Percentiles rank a stretch among this genome's conserved stretches.
Conservation (phyloP, 2,329 filamentous ascomycete species). For the Amphichorda felina region DNA sequence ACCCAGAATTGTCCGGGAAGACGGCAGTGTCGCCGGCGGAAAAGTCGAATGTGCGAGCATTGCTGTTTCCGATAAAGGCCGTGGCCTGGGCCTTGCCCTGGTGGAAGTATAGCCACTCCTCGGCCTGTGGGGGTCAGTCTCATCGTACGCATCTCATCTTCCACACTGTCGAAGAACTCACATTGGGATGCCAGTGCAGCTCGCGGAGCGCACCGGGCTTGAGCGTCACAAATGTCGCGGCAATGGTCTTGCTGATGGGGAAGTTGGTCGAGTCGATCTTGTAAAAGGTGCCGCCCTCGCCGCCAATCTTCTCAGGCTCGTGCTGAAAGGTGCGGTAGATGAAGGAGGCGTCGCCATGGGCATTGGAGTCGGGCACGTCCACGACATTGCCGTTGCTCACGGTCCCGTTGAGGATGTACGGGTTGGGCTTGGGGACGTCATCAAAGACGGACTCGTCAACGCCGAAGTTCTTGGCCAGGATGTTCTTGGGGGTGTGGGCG, state of each 20-base stretch:
- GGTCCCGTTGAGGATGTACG: slow-evolving; percentile 47
- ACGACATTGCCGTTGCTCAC: slow-evolving; percentile 24
- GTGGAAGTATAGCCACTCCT: slow-evolving; percentile 64
- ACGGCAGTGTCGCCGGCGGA: slow-evolving; percentile 54
- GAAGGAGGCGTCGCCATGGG: slow-evolving; percentile 47
- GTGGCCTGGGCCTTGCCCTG: slow-evolving; percentile 48
- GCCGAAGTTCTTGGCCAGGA: slow-evolving; percentile 60
- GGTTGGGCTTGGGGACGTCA: slow-evolving; percentile 41
- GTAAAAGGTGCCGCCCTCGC: slow-evolving; percentile 47
- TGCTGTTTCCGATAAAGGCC: slow-evolving; percentile 49
- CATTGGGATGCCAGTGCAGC: slow-evolving; percentile 60
- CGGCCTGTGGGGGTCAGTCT: slow-evolving; percentile 28
- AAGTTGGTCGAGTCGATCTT: slow-evolving; percentile 59
- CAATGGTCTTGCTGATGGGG: slow-evolving; percentile 52
- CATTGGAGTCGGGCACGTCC: slow-evolving; percentile 26
- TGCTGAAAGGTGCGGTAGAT: slow-evolving; percentile 49
- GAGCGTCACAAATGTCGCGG: slow-evolving; percentile 50
- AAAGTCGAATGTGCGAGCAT: slow-evolving; percentile 57
- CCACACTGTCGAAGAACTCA: too few relatives aligned
- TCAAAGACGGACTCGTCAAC: slow-evolving; percentile 48
- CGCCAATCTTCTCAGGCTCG: slow-evolving; percentile 42
- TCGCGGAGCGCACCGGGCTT: slow-evolving; percentile 52
- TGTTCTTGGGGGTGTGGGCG: slow-evolving; percentile 46
- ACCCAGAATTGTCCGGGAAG: slow-evolving; percentile 53
- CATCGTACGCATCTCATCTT: too few relatives aligned